Evolutionary conservation across 805 yeast species (phyloP), one percentile per base, ranked within the genome.

Genomic region (Torulaspora gathmanii): DNA sequence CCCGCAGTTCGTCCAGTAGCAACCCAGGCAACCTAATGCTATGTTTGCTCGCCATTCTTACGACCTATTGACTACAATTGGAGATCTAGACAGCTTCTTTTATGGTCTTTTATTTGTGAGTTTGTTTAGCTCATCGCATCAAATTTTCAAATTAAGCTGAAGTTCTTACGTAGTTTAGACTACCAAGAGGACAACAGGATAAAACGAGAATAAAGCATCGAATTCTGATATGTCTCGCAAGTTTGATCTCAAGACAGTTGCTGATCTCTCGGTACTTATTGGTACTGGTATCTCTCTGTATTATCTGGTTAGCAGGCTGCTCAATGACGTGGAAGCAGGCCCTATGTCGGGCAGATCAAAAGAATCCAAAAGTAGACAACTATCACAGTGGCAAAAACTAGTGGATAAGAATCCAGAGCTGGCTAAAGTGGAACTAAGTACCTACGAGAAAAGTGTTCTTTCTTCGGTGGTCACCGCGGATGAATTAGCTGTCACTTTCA

Each of bases 381-480:
- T 70, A 44, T 70, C 76, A 10, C 75, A 82, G 7, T 63, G 83
- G 44, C 77, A 80, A 47, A 78, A 77, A 55, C 68, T 88, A 25
- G 74, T 77, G 46, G 70, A 67, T 15, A 61, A 74, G 9, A 78
- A 83, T 53, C 95, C 97, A 0, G 72, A 70, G 0, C 51, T 77
- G 27, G 68, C 74, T 23, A 70, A 61, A 5, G 68, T 74, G 43
- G 70, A 70, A 29, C 60, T 82, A 8, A 83, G 80, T 54, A 74
- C 76, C 34, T 90, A 93, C 63, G 99, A 93, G 61, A 77, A 78
- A 50, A 71, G 79, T n/a, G 77, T 93, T 1, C 68, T 93, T 46
- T 80, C 84, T 11, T 80, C 85, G 11, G 86, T 91, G 23, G 82
- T 93, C 6, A 77, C 87, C 1, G 95, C 98, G 0, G 82, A 80